Base-by-base conservation (phyloP, 2,329 filamentous ascomycete genomes). In the Sarocladiaceae sp. region DNA sequence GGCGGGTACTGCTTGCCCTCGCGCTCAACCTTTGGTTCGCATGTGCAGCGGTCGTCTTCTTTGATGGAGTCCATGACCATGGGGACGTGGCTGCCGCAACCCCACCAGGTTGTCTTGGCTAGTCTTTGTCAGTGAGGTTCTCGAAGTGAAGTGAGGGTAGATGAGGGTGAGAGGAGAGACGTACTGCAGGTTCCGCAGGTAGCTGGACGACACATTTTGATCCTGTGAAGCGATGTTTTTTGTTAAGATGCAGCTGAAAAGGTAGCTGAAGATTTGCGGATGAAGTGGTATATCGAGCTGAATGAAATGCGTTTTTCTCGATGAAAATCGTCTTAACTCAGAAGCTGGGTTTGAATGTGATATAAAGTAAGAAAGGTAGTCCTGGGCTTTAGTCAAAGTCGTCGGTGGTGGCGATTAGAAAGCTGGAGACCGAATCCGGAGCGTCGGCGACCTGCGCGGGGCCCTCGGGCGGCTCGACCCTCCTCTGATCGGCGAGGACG, bases 1-100 rank as follows among this genome's bases (percentile, higher is more conserved):
- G 84, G 84, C 54, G 85, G 85, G 61, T 87, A 88, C 61, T 76
- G 60, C 60, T 79, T 80, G 42, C 82, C 83, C 52, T 80, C 76
- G 36, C 74, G 72, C 62, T 83, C 77, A 56, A 87, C 72, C 63
- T 80, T 79, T 25, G 86, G 85, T 59, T 77, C 72, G 64, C 86
- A 90, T 22, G 71, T 73, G 72, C 87, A 90, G 69, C 84, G 79
- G 36, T 88, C 74, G 5, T 72, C 67, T 31, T 73, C 69, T 4
- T 82, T 75, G 39, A 88, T 65, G 23, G 65, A 61, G 64, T 84
- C 79, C 72, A 90, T 80, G 59, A 89, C 84, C 15, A 66, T 66
- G 12, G 79, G 70, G 58, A 87, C 71, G 69, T 88, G 82, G 55
- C 60, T 72, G 56, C 83, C 83, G 66, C 84, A 87, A 55, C 84